Conservation (phyloP, 257 asterid species). For the Solanum microdontum region DNA sequence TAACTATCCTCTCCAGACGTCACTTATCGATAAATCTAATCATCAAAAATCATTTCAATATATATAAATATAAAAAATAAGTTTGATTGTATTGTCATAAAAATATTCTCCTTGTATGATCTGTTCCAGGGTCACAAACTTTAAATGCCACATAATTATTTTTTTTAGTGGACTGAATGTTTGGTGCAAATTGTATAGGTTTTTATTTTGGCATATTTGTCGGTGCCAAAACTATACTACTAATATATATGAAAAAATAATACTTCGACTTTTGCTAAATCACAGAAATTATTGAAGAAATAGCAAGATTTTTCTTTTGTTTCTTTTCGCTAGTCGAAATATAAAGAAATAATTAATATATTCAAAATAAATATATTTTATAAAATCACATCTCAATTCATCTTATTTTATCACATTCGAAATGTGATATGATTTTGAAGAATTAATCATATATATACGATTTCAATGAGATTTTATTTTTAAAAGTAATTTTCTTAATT, state of each 20-base stretch:
- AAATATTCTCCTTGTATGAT: neutral
- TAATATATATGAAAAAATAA: neutral
- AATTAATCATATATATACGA: no score
- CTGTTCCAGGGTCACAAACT: neutral
- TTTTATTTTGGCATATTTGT: neutral
- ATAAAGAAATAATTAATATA: neutral
- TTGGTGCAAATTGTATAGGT: neutral
- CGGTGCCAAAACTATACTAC: neutral
- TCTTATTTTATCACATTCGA: neutral
- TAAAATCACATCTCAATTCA: neutral
- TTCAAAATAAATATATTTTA: neutral
- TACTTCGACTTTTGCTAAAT: neutral
- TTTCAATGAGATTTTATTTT: no score
- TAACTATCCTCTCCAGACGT: rapidly evolving
- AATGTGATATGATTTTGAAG: neutral
- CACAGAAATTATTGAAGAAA: neutral
- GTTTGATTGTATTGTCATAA: neutral
- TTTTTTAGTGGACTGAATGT: neutral
- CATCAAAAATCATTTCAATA: neutral
- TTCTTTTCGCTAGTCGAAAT: neutral
- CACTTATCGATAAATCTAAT: neutral
- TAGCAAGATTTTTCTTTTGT: neutral
- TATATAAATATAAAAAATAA: neutral
- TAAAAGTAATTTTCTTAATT: neutral
- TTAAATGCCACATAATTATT: neutral